Evolutionary conservation across 1,284 basidiomycete species (phyloP).

Genomic region (Rhizopogon parksii): DNA sequence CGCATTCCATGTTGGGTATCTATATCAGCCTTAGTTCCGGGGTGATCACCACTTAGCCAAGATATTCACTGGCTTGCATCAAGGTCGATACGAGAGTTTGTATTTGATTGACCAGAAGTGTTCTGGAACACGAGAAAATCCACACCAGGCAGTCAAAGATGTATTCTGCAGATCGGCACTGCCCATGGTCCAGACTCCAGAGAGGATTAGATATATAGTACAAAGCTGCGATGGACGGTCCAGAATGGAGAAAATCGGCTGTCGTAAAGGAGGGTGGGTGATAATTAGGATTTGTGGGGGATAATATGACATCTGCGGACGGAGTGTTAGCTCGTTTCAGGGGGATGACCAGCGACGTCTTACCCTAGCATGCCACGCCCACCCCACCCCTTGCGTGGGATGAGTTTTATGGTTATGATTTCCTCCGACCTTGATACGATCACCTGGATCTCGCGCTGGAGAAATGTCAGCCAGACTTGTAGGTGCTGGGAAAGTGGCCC

Average conservation of each 20-base stretch:
- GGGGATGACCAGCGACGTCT: constrained; percentile 17
- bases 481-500: neutral
- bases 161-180: neutral
- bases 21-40: too few species aligned
- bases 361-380: constrained; percentile 81
- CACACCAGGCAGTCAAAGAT: neutral
- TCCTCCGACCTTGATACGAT: constrained; percentile 34
- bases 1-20: too few species aligned
- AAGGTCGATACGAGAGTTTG: neutral
- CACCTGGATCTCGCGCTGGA: constrained; percentile 45
- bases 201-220: neutral
- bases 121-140: neutral
- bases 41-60: too few species aligned
- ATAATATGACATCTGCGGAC: constrained; percentile 65
- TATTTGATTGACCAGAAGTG: neutral
- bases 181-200: too few species aligned
- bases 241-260: neutral
- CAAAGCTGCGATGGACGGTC: neutral
- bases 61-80: too few species aligned
- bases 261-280: neutral
- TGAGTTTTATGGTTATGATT: constrained; percentile 39
- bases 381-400: constrained; percentile 59
- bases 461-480: constrained; percentile 13
- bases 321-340: constrained; percentile 2
- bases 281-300: constrained; percentile 31